These are phyloP conservation scores for Eimeria sp. DNA, from an alignment of 169 alveolate genomes.

Conservation along the genomic window DNA sequence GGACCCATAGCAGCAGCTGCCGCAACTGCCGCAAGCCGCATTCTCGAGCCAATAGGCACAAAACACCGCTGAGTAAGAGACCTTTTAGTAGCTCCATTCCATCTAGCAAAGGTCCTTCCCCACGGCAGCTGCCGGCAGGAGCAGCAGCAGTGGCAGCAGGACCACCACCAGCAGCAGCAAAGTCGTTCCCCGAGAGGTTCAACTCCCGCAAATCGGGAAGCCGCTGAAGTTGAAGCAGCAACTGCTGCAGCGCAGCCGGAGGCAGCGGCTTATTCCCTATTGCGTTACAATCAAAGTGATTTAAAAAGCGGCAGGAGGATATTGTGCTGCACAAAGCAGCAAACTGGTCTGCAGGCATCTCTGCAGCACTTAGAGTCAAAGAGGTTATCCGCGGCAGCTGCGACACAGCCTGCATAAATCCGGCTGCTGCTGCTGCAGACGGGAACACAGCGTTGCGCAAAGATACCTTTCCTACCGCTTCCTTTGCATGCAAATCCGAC, in stretches of 20 bases:
- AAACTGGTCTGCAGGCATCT: slow-evolving; percentile 37
- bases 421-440: slow-evolving; percentile 34
- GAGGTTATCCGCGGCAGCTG: slow-evolving; percentile 1
- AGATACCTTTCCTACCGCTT: slow-evolving; percentile 15
- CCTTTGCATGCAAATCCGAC: slow-evolving; percentile 14
- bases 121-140: background rate
- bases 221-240: slow-evolving; percentile 32
- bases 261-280: background rate
- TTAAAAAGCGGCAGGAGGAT: background rate
- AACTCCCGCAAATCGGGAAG: slow-evolving; percentile 57
- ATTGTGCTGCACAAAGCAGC: slow-evolving; percentile 33
- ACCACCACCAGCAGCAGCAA: background rate
- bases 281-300: slow-evolving; percentile 63
- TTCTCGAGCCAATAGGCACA: slow-evolving; percentile 47
- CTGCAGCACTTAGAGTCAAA: background rate
- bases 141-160: background rate
- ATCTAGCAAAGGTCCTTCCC: background rate
- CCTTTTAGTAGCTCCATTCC: slow-evolving; percentile 1
- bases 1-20: slow-evolving; percentile 58
- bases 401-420: slow-evolving; percentile 8
- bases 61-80: slow-evolving; percentile 34
- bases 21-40: slow-evolving; percentile 53
- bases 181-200: slow-evolving; percentile 62
- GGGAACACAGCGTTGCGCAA: background rate
- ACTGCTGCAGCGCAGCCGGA: slow-evolving; percentile 20